A percentile compares a stretch with the other conserved stretches of the same genome.
Conservation (phyloP, 768 basidiomycete genomes). For the Leucosporidium scottii region DNA sequence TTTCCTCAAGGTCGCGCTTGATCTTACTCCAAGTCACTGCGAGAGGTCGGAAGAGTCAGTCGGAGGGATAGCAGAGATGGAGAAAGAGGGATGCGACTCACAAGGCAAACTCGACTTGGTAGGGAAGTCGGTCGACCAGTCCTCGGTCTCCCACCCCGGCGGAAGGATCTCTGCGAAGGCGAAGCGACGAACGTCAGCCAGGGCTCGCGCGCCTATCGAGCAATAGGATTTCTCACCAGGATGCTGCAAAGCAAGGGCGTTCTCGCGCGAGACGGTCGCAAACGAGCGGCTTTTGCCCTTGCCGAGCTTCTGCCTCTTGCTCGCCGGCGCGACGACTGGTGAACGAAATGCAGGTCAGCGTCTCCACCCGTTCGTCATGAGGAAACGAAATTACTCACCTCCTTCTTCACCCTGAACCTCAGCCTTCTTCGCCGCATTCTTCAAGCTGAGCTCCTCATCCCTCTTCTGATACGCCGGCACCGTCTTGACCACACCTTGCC, state of each 20-base stretch:
- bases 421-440: too few relatives aligned
- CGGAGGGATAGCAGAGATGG: not conserved
- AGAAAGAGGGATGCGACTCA: conserved; percentile 1
- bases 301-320: conserved; percentile 9
- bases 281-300: conserved; percentile 1
- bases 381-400: not conserved
- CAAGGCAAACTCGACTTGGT: conserved; percentile 7
- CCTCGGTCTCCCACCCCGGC: conserved; percentile 18
- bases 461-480: conserved; percentile 28
- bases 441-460: conserved; percentile 17
- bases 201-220: not conserved
- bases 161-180: conserved; percentile 27
- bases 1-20: conserved; percentile 29
- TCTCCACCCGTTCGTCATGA: too few relatives aligned
- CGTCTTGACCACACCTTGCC: conserved; percentile 55
- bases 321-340: not conserved
- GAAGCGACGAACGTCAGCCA: too few relatives aligned
- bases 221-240: not conserved
- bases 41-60: not conserved
- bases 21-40: conserved; percentile 27
- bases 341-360: not conserved
- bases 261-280: not conserved
- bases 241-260: not conserved
- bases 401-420: not conserved
- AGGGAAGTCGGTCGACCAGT: conserved; percentile 4